phyloP scores from a whole-genome alignment of 1,284 basidiomycete genomes.

The Irpex sp. region DNA sequence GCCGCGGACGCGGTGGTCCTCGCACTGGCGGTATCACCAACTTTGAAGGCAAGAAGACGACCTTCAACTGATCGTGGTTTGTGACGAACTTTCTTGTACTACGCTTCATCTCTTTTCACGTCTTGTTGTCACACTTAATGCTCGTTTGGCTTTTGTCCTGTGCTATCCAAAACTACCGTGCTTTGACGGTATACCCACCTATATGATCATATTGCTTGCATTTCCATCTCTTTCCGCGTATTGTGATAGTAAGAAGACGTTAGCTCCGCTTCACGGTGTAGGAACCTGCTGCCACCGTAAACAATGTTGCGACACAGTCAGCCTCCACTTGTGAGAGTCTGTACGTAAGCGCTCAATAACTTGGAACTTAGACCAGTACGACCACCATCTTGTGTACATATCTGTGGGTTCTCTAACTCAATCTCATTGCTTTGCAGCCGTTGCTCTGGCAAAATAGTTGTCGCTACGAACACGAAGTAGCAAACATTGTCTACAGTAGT shows the following conservation, averaged over 20 bases:
- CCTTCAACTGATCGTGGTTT: slow-evolving; percentile 44
- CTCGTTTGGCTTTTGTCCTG: neutral
- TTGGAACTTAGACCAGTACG: neutral
- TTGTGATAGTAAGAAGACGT: neutral
- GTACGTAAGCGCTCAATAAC: neutral
- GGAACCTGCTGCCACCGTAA: too few relatives aligned
- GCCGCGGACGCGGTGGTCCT: slow-evolving; percentile 48
- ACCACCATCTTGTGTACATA: neutral
- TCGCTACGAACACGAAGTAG: too few relatives aligned
- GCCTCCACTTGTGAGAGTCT: too few relatives aligned
- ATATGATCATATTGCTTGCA: neutral
- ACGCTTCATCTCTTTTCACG: neutral
- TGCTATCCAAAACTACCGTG: neutral
- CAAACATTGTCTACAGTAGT: neutral
- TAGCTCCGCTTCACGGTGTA: too few relatives aligned
- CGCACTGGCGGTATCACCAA: slow-evolving; percentile 73
- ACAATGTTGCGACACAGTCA: too few relatives aligned
- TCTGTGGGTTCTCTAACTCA: too few relatives aligned
- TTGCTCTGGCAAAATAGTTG: too few relatives aligned
- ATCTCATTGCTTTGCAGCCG: too few relatives aligned
- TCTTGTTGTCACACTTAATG: neutral
- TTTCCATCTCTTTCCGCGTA: neutral
- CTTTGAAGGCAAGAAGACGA: slow-evolving; percentile 80
- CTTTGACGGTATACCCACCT: neutral
- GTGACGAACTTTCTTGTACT: neutral